phyloP scores from a whole-genome alignment of 2,329 filamentous ascomycete species.

The Chrysoporthe deuterocubensis region DNA sequence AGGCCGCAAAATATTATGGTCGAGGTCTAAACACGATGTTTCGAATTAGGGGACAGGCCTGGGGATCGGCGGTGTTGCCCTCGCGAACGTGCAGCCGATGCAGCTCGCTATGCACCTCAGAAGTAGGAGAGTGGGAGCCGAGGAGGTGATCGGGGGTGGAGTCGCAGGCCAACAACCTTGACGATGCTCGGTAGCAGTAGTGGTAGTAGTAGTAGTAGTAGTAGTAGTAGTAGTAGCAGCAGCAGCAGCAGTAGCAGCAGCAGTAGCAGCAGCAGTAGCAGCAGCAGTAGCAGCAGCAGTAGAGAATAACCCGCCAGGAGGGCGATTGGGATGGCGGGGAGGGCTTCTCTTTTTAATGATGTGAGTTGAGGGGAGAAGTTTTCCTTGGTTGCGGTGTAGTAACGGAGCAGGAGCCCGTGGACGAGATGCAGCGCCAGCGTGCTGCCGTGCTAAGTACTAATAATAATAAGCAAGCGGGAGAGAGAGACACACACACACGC shows the following conservation, averaged over 20 bases:
- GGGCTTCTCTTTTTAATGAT: conserved; percentile 14
- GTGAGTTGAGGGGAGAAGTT: background rate
- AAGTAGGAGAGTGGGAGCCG: background rate
- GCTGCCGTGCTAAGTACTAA: background rate
- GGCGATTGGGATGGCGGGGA: background rate
- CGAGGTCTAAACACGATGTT: background rate
- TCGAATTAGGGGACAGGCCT: background rate
- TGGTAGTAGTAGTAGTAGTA: background rate
- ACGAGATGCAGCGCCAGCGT: background rate
- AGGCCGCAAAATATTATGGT: conserved; percentile 1
- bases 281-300: background rate
- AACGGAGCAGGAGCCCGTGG: background rate
- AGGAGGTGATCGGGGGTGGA: conserved; percentile 1
- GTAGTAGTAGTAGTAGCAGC: background rate
- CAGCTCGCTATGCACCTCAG: background rate
- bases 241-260: background rate
- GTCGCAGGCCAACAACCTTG: background rate
- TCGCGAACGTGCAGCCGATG: conserved; percentile 2
- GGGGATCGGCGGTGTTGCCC: conserved; percentile 1
- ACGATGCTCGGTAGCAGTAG: background rate
- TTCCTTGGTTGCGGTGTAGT: conserved; percentile 1
- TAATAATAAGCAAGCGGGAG: background rate
- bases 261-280: background rate
- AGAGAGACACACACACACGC: too few relatives aligned
- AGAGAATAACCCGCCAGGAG: background rate